Evolutionary conservation across 148 eudicot species (phyloP), one percentile per base, ranked within the genome.

Genomic region (Rhododendron vialii): DNA sequence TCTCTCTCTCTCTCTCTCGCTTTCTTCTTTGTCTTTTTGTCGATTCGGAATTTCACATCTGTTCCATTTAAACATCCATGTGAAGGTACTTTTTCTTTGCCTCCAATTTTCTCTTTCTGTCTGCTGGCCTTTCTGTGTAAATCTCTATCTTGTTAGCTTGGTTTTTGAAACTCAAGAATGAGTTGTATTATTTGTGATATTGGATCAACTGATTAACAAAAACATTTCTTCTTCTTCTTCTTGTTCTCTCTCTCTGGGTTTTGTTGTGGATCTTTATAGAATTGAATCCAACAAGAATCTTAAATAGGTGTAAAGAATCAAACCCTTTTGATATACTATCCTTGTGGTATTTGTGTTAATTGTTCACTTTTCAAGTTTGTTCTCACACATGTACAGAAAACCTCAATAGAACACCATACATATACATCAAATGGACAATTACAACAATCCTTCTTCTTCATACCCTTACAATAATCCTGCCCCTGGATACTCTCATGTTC

Each of bases 401-500:
- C 24, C 36, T 11, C 61, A 48, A 51, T 50, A 48, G 63, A 80
- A 50, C 33, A 30, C 2, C 8, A 26, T 17, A 50, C 14, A 80
- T n/a, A 26, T 17, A 50, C 83, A 80, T 80, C 83, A 80, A 51
- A 80, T 80, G 83, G 83, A 80, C 20, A 80, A 80, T 80, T 33
- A 80, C 36, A 80, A 80, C 36, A 80, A 80, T 50, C 63, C 38
- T 51, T 48, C 82, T 47, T n/a, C 57, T 79, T 7, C 24, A 28
- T 28, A 80, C 61, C 82, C 82, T 4, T 50, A 80, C 35, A 51
- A 17, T 33, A 51, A 51, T 80, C 24, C 38, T 33, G 4, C 65
- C 65, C 55, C 51, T 80, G 83, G 63, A 18, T 51, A 51, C 83
- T 87, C 84, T 67, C 91, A 91, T 20, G 88, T 81, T 17, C 83